Evolutionary conservation across 768 basidiomycete genomes (phyloP).

Genomic region (Atractiella rhizophila): DNA sequence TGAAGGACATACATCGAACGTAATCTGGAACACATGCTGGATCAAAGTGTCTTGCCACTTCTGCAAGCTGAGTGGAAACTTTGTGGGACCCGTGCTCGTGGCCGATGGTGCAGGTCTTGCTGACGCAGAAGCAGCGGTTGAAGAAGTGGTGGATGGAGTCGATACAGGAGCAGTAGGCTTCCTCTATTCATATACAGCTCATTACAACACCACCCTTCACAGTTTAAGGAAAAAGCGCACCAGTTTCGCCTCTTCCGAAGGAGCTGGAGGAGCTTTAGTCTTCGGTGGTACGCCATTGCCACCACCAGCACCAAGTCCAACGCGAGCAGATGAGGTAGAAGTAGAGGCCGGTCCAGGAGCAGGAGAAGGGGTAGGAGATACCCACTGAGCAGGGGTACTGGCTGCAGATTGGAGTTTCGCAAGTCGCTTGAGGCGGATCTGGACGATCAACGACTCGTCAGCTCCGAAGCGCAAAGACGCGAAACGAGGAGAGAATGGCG

Average conservation of each 20-base stretch:
- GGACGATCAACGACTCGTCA: too few relatives aligned
- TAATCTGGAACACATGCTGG: conserved; percentile 43
- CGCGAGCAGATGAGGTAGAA: conserved; percentile 7
- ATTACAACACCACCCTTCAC: too few relatives aligned
- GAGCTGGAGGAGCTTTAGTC: neutral
- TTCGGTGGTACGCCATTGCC: neutral
- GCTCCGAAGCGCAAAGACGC: too few relatives aligned
- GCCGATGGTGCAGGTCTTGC: neutral
- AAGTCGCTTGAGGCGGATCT: conserved; percentile 82
- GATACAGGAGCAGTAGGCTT: too few relatives aligned
- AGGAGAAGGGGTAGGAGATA: conserved; percentile 24
- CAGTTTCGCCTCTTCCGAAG: too few relatives aligned
- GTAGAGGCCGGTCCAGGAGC: conserved; percentile 15
- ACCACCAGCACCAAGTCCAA: neutral
- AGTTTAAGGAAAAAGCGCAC: too few relatives aligned
- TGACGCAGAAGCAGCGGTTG: conserved; percentile 3
- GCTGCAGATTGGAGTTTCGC: conserved; percentile 41
- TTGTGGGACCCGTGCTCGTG: conserved; percentile 16
- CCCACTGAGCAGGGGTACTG: conserved; percentile 1
- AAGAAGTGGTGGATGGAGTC: too few relatives aligned
- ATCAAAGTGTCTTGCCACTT: conserved; percentile 54
- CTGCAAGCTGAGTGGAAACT: conserved; percentile 28
- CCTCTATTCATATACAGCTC: too few relatives aligned
- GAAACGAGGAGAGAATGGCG: too few relatives aligned
- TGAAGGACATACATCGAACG: conserved; percentile 38